phyloP scores from a whole-genome alignment of 495 filamentous ascomycete genomes.

The Penicillium crystallinum region DNA sequence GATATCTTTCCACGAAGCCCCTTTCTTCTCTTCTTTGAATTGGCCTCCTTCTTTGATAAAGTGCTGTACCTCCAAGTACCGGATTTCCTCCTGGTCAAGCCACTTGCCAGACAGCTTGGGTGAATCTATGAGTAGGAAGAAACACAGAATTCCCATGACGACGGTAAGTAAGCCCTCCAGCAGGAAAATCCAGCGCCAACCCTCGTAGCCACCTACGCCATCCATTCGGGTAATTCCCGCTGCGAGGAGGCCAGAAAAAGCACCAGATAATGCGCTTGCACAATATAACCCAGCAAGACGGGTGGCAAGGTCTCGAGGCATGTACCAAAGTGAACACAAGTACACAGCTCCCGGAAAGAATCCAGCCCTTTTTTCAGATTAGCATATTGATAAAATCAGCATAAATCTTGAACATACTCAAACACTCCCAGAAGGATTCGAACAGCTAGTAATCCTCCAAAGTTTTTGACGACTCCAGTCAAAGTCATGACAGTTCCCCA shows the following conservation, averaged over 20 bases:
- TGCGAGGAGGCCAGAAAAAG: constrained; percentile 64
- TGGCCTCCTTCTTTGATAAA: constrained; percentile 31
- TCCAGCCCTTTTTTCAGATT: constrained; percentile 27
- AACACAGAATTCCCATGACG: constrained; percentile 51
- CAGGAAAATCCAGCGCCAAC: constrained; percentile 73
- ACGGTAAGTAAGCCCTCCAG: constrained; percentile 57
- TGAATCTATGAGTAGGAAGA: constrained; percentile 40
- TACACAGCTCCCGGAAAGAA: constrained; percentile 70
- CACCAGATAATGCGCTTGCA: constrained; percentile 55
- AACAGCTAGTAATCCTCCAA: constrained; percentile 52
- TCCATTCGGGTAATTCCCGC: constrained; percentile 64
- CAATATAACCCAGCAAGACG: constrained; percentile 59
- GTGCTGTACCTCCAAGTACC: constrained; percentile 21
- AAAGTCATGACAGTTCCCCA: constrained; percentile 48
- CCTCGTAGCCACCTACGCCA: constrained; percentile 52
- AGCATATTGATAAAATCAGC: not conserved
- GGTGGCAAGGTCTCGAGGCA: constrained; percentile 23
- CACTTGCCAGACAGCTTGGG: constrained; percentile 16
- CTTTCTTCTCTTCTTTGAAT: constrained; percentile 16
- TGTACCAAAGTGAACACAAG: constrained; percentile 69
- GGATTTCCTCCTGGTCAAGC: constrained; percentile 23
- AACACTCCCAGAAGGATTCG: constrained; percentile 61
- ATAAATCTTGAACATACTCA: constrained; percentile 31
- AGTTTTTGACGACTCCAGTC: constrained; percentile 46
- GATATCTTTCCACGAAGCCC: constrained; percentile 19